Base-by-base conservation (phyloP, 2,329 filamentous ascomycete genomes). In the Microthyrium microscopicum region DNA sequence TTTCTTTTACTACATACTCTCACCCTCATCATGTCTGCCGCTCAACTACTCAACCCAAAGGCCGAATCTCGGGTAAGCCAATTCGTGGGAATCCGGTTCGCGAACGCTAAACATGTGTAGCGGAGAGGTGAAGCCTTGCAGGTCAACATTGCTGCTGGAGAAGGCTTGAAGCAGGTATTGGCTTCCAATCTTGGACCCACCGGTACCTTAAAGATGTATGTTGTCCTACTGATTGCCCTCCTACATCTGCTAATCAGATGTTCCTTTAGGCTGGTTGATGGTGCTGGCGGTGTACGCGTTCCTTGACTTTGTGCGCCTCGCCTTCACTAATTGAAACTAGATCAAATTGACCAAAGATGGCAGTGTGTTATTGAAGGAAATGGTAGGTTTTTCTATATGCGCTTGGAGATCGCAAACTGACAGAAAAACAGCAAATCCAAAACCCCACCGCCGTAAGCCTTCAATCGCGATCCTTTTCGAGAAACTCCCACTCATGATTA, bases 341-440 rank as follows among this genome's bases (percentile, higher is more conserved):
- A 98, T 98, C 64, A 98, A 98, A 64, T 71, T 98, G 55, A 98
- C 89, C 47, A 98, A 98, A 60, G 89, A 98, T 61, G 89, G 89
- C 54, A 94, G 92, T 51, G 87, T 95, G 40, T 65, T 77, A 44
- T 50, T 77, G 47, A 68, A 69, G 48, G 71, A 76, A 53, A 76
- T 76, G 71, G n/a, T n/a, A n/a, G n/a, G n/a, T n/a, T n/a, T n/a
- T n/a, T n/a, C n/a, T n/a, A n/a, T n/a, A n/a, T n/a, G n/a, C n/a
- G 60, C 70, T 46, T 35, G 58, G 51, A 26, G 42, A 35, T 18
- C 39, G 32, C 24, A 40, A 68, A 64, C n/a, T n/a, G n/a, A n/a
- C n/a, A n/a, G n/a, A n/a, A n/a, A n/a, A n/a, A n/a, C n/a, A n/a
- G n/a, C 85, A 95, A 73, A 95, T 95, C 54, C 87, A 94, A 63